Conservation (phyloP, 345 rosid species). For the Balakata baccata region DNA sequence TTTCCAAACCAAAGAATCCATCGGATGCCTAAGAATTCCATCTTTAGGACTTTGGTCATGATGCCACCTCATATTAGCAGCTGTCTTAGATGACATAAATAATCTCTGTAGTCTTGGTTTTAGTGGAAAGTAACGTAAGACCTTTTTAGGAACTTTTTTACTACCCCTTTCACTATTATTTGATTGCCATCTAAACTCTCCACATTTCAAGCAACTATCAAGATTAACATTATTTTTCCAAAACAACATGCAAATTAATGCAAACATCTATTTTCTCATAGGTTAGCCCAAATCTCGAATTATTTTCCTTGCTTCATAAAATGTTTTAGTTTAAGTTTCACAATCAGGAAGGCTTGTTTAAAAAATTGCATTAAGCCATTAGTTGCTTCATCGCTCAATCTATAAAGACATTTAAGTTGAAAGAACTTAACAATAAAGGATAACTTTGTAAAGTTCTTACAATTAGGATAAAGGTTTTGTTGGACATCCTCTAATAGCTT, state of each 20-base stretch:
- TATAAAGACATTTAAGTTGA: slow-evolving; percentile 2
- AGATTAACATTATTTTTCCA: too few relatives aligned
- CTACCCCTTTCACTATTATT: background rate
- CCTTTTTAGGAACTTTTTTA: background rate
- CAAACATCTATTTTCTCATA: too few relatives aligned
- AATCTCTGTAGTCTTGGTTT: background rate
- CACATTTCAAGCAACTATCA: background rate
- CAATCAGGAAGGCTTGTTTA: background rate
- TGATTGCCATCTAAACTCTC: background rate
- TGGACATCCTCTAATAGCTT: background rate
- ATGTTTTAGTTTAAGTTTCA: background rate
- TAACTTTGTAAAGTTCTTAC: background rate
- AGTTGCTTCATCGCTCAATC: background rate
- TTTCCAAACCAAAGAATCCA: background rate
- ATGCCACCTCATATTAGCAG: background rate
- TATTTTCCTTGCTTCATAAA: too few relatives aligned
- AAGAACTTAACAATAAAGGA: background rate
- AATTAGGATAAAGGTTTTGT: background rate
- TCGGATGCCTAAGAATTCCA: background rate
- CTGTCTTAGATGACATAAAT: background rate
- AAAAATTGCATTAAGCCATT: background rate
- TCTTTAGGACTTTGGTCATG: background rate
- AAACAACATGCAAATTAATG: too few relatives aligned
- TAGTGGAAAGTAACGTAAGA: background rate
- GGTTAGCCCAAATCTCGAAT: too few relatives aligned